Evolutionary conservation across 441 rosid genomes (phyloP), one percentile per base, ranked within the genome.

Genomic region (Eutrema salsugineum): DNA sequence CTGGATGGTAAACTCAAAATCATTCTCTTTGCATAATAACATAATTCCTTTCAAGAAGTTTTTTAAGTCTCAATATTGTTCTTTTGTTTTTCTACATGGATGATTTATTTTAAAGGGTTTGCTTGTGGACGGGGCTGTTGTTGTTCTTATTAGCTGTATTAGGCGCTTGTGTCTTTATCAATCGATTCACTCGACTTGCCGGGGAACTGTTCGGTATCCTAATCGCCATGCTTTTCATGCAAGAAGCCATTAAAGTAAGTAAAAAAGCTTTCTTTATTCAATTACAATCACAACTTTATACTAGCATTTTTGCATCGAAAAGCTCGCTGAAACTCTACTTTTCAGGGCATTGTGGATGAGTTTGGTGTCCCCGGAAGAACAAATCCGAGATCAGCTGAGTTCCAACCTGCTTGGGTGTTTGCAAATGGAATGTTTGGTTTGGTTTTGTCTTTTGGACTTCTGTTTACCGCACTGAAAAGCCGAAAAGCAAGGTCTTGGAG

Each of bases 161-260:
- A 20, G 89, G 89, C 36, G 93, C 93, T 72, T 84, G 91, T 79
- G 78, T 85, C 32, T 86, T 88, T 54, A 88, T 88, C 79, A 88
- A 77, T 77, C 80, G 91, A 56, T 88, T 88, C 75, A 88, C 93
- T 72, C 86, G 93, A 65, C 66, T 88, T 7, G 90, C 93, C 0
- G 93, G 93, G 7, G 93, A 86, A 63, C 77, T 88, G 48, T 88
- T 88, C 71, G 93, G 91, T 81, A 83, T 88, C 36, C 83, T 88
- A 36, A 88, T 88, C 14, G 90, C 91, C 12, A 82, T 88, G 88
- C 89, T 88, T 70, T 88, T 88, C 77, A 81, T 88, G 87, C 93
- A 86, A 80, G 76, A 88, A 78, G 91, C 93, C 74, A 84, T 88
- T 27, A 86, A 76, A 76, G 93, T 86, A 64, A 78, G 62, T 46